phyloP scores from a whole-genome alignment of 495 filamentous ascomycete genomes.

The Friedmanniomyces simplex region DNA sequence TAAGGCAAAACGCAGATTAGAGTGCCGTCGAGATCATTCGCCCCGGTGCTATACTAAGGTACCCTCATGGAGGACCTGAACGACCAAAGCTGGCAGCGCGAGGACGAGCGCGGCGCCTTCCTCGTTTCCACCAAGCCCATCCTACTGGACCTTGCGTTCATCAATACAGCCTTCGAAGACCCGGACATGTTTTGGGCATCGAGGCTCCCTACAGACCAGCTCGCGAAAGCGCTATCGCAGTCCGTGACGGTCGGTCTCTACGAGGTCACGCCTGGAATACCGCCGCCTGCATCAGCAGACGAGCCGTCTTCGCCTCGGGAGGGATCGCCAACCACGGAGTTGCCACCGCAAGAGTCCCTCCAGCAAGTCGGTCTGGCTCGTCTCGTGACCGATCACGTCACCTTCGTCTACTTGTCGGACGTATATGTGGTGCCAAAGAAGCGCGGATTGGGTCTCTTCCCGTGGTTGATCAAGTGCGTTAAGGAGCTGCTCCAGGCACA shows the following conservation, averaged over 20 bases:
- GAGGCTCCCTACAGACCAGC: constrained; percentile 8
- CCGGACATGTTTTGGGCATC: constrained; percentile 29
- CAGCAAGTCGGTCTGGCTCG: constrained; percentile 50
- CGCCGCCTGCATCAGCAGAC: background rate
- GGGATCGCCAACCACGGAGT: background rate
- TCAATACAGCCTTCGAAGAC: constrained; percentile 25
- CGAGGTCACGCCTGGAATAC: constrained; percentile 4
- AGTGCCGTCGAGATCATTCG: too few species aligned
- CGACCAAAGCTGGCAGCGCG: background rate
- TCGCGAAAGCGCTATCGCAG: constrained; percentile 24
- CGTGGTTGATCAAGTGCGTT: constrained; percentile 51
- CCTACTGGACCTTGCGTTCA: constrained; percentile 22
- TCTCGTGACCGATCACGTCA: constrained; percentile 53
- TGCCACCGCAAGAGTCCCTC: background rate
- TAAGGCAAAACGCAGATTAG: too few species aligned
- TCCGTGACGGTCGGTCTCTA: constrained; percentile 28
- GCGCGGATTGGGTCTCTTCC: constrained; percentile 50
- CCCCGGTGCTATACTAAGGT: too few species aligned
- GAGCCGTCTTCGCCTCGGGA: constrained; percentile 10
- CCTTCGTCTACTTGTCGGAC: constrained; percentile 60
- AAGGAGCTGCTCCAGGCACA: constrained; percentile 44
- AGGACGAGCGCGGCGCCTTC: constrained; percentile 1
- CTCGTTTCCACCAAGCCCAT: constrained; percentile 22
- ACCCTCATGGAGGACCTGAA: constrained; percentile 1
- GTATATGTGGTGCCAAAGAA: constrained; percentile 50